phyloP scores from a whole-genome alignment of 257 asterid species.

The Fraxinus pennsylvanica region DNA sequence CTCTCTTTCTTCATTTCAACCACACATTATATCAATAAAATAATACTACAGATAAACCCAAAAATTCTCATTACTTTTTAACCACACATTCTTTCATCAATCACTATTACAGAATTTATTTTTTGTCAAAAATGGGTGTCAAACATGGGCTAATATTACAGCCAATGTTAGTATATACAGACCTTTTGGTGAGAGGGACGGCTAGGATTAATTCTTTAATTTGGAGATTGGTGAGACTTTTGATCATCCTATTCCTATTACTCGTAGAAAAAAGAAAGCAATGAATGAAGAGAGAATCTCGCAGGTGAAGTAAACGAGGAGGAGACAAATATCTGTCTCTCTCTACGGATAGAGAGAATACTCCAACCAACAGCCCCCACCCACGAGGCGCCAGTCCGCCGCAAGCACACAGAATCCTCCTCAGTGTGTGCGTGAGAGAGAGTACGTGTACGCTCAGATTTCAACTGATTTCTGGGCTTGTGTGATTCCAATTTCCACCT shows the following conservation, averaged over 20 bases:
- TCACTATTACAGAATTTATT: too few species aligned
- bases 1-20: too few species aligned
- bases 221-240: not conserved
- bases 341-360: not conserved
- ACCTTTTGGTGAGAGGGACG: not conserved
- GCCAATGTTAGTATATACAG: not conserved
- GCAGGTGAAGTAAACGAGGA: conserved; percentile 46
- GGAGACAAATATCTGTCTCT: conserved; percentile 33
- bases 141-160: too few species aligned
- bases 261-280: conserved; percentile 31
- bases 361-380: not conserved
- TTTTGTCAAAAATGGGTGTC: too few species aligned
- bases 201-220: not conserved
- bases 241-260: not conserved
- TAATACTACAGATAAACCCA: too few species aligned
- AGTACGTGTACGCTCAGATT: conserved; percentile 27
- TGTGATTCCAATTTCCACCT: conserved; percentile 18
- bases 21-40: too few species aligned
- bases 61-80: too few species aligned
- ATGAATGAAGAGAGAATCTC: conserved; percentile 54
- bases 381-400: not conserved
- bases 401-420: conserved; percentile 6
- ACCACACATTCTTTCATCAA: too few species aligned
- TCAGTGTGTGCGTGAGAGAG: not conserved
- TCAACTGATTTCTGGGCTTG: not conserved